Conservation (phyloP, 2,329 filamentous ascomycete genomes). For the Macrophomina tecta region DNA sequence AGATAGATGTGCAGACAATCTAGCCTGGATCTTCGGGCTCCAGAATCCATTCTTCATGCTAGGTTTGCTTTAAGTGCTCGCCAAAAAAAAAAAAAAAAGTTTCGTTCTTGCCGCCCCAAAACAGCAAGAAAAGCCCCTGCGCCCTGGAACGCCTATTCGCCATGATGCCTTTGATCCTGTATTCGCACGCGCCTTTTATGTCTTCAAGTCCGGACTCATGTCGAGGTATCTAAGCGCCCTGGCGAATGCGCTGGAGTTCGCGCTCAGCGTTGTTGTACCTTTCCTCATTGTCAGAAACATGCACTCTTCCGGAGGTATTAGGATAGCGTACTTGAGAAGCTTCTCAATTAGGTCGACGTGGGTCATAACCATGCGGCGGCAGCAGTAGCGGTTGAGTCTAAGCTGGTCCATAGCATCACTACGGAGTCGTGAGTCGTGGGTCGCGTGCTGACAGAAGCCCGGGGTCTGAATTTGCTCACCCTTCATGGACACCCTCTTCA, state of each 20-base stretch:
- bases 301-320: too few species aligned
- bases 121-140: neutral
- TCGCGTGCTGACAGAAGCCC: neutral
- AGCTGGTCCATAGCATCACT: slow-evolving; percentile 97
- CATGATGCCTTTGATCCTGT: slow-evolving; percentile 6
- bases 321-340: slow-evolving; percentile 65
- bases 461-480: slow-evolving; percentile 35
- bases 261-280: slow-evolving; percentile 30
- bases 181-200: neutral
- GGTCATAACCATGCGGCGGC: slow-evolving; percentile 98
- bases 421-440: slow-evolving; percentile 29
- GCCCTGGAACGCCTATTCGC: slow-evolving; percentile 18
- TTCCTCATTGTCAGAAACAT: neutral
- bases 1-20: neutral
- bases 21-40: neutral
- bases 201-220: slow-evolving; percentile 13
- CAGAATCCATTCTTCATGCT: neutral
- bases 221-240: slow-evolving; percentile 19
- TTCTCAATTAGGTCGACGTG: slow-evolving; percentile 99
- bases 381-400: slow-evolving; percentile 95
- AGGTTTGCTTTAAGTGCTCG: neutral
- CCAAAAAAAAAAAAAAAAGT: neutral
- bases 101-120: neutral
- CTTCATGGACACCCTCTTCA: slow-evolving; percentile 61
- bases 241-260: slow-evolving; percentile 29